Conservation (phyloP, 768 basidiomycete species). For the Cystofilobasidium bisporidii region DNA sequence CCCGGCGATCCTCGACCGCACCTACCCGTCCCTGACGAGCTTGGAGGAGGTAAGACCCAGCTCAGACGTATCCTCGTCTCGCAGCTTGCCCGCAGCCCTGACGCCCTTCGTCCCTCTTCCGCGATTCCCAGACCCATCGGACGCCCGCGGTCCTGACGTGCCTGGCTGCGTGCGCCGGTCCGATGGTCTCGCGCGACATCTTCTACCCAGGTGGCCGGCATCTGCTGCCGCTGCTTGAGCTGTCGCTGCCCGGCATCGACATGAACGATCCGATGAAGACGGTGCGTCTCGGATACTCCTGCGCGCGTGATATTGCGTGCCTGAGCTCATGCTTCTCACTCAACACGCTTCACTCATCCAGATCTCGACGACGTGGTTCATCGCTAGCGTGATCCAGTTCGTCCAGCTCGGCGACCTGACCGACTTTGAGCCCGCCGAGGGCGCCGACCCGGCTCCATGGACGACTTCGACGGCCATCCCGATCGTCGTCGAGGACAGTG, state of each 20-base stretch:
- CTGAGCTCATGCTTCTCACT: too few species aligned
- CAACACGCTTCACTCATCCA: background rate
- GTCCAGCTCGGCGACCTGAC: slow-evolving; percentile 68
- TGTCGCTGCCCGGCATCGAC: slow-evolving; percentile 78
- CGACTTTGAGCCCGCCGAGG: slow-evolving; percentile 54
- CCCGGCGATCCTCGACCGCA: slow-evolving; percentile 68
- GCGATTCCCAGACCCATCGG: slow-evolving; percentile 57
- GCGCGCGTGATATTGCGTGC: too few species aligned
- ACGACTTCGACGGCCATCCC: slow-evolving; percentile 7
- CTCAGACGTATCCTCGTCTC: too few species aligned
- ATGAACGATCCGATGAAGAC: slow-evolving; percentile 42
- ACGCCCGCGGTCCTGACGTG: slow-evolving; percentile 80
- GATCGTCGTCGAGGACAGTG: slow-evolving; percentile 14
- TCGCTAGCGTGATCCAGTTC: slow-evolving; percentile 60
- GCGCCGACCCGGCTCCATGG: slow-evolving; percentile 46
- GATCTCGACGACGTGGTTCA: slow-evolving; percentile 67
- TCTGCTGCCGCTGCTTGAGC: slow-evolving; percentile 65
- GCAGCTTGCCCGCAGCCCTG: background rate
- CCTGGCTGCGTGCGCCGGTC: slow-evolving; percentile 66
- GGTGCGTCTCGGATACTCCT: slow-evolving; percentile 12
- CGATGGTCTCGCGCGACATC: slow-evolving; percentile 65
- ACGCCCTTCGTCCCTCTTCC: background rate
- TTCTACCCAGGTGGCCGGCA: slow-evolving; percentile 70
- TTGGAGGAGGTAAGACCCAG: slow-evolving; percentile 73
- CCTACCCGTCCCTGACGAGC: slow-evolving; percentile 75